Evolutionary conservation across 805 yeast genomes (phyloP).

Genomic region (Brettanomyces custersianus): DNA sequence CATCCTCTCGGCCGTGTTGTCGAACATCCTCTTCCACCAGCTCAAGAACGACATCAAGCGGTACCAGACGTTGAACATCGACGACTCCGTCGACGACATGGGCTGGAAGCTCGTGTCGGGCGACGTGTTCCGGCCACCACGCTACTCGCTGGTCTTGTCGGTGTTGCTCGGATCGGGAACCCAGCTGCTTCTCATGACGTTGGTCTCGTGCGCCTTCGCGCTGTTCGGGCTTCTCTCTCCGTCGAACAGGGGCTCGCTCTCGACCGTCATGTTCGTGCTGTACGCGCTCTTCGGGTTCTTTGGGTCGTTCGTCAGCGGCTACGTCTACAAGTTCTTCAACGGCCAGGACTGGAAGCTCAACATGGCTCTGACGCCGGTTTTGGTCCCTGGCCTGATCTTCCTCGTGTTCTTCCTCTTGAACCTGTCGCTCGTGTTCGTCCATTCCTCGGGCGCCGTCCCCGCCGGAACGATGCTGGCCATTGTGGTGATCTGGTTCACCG

Average conservation of each 20-base stretch:
- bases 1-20: slow-evolving; percentile 66
- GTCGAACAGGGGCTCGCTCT: slow-evolving; percentile 86
- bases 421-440: slow-evolving; percentile 66
- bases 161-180: slow-evolving; percentile 81
- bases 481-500: slow-evolving; percentile 72
- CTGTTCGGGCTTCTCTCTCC: slow-evolving; percentile 86
- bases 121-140: slow-evolving; percentile 86
- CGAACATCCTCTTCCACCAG: slow-evolving; percentile 70
- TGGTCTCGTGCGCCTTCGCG: slow-evolving; percentile 71
- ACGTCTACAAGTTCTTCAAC: slow-evolving; percentile 78
- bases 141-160: slow-evolving; percentile 59
- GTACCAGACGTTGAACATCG: slow-evolving; percentile 83
- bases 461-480: slow-evolving; percentile 80
- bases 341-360: slow-evolving; percentile 89
- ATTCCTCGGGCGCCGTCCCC: slow-evolving; percentile 93
- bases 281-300: slow-evolving; percentile 74
- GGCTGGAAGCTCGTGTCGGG: slow-evolving; percentile 98
- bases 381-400: slow-evolving; percentile 79
- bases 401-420: slow-evolving; percentile 59
- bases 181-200: slow-evolving; percentile 72
- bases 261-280: slow-evolving; percentile 81
- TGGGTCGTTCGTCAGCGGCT: slow-evolving; percentile 84
- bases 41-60: slow-evolving; percentile 77
- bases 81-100: slow-evolving; percentile 82
- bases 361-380: slow-evolving; percentile 68